Percentiles rank a stretch among this genome's conserved stretches.
Conservation (phyloP, 306 rosid species). For the Dalbergia oliveri region DNA sequence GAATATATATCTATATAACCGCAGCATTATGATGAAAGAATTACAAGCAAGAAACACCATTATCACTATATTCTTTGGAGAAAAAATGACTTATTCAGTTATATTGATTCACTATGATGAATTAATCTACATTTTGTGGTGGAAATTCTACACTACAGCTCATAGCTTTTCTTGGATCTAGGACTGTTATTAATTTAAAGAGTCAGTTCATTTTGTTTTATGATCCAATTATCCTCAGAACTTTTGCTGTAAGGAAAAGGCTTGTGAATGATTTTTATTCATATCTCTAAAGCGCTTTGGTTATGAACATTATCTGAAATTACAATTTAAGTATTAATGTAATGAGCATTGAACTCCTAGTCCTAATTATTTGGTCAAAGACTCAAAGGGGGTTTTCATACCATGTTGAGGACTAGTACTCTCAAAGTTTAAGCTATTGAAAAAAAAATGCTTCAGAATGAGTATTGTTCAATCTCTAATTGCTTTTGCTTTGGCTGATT, state of each 20-base stretch:
- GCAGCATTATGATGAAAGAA: conserved; percentile 21
- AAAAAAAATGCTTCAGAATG: background rate
- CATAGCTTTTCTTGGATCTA: background rate
- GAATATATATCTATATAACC: conserved; percentile 3
- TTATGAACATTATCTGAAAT: conserved; percentile 8
- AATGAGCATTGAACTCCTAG: background rate
- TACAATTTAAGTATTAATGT: background rate
- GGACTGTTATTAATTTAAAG: background rate
- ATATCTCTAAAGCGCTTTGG: background rate
- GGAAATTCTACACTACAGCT: background rate
- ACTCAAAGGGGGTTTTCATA: background rate
- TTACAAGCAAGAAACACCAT: conserved; percentile 35
- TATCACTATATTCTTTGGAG: background rate
- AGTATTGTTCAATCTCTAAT: conserved; percentile 15
- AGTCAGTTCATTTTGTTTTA: background rate
- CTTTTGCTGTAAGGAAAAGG: background rate
- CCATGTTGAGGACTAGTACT: background rate
- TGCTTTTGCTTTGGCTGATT: conserved; percentile 13
- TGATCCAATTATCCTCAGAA: background rate
- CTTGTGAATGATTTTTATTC: background rate
- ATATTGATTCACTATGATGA: background rate
- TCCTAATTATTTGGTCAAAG: background rate
- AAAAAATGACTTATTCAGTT: background rate
- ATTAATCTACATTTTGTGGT: background rate
- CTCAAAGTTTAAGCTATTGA: background rate